Evolutionary conservation across 2,329 filamentous ascomycete species (phyloP).

Genomic region (Talaromyces funiculosus): DNA sequence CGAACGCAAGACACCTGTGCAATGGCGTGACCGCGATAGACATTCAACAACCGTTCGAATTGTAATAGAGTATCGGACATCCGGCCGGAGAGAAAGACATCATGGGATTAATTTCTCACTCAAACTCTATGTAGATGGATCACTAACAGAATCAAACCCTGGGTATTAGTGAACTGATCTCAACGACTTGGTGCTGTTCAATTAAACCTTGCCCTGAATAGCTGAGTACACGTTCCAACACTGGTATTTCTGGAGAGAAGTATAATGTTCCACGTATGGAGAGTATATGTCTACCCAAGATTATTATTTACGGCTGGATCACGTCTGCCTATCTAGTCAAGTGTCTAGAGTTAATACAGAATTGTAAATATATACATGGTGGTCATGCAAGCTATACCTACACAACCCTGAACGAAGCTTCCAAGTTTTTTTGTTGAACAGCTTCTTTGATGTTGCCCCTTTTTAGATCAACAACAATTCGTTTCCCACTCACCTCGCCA

Average conservation of each 20-base stretch:
- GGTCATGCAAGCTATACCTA: neutral
- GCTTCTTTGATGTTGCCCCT: neutral
- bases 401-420: neutral
- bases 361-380: neutral
- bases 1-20: slow-evolving; percentile 19
- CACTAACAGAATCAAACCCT: neutral
- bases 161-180: neutral
- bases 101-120: neutral
- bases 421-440: neutral
- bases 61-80: neutral
- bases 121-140: neutral
- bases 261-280: neutral
- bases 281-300: neutral
- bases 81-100: neutral
- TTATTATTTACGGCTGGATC: neutral
- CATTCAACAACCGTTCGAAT: neutral
- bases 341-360: neutral
- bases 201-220: neutral
- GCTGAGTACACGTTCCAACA: neutral
- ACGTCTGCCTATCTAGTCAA: neutral
- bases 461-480: slow-evolving; percentile 54
- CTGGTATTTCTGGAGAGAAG: neutral
- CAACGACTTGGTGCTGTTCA: neutral
- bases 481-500: slow-evolving; percentile 62
- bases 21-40: slow-evolving; percentile 3